Evolutionary conservation across 169 alveolate genomes (phyloP), one percentile per base, ranked within the genome.

Genomic region (Eimeria necatrix): DNA sequence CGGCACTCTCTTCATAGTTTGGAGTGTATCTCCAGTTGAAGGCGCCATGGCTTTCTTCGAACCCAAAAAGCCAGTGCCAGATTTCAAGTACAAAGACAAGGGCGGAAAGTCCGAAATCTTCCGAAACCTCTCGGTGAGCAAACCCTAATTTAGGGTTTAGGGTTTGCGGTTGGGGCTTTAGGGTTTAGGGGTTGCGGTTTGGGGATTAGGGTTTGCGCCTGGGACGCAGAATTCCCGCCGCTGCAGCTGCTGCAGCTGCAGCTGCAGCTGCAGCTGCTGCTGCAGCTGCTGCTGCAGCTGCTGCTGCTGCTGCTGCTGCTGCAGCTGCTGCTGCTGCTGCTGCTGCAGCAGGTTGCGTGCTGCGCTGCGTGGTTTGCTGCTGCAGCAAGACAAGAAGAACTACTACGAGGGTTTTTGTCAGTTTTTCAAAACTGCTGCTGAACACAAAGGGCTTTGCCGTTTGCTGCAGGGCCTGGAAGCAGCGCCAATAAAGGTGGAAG

Each of bases 341-440:
- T 73, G 52, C 60, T 32, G 48, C 56, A 14, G 68, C 20, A 32
- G 41, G 41, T 32, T 32, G 41, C 0, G 41, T 32, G 41, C 41
- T 32, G 41, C 20, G 68, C 68, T 56, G 68, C 68, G 12, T n/a
- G n/a, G n/a, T 10, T 56, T 56, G 68, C 68, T 56, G 68, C 68
- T 56, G 61, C 80, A 96, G 97, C 93, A 94, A 52, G 97, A 96
- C 76, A 96, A 96, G 78, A 85, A 64, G 51, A 89, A 94, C 14
- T 96, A 94, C 87, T 96, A 81, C 95, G 95, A 96, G 16, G 97
- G 96, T 7, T 59, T 93, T 81, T 96, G 97, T 46, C 97, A 94
- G 61, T 96, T 96, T 70, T 86, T 96, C 91, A 96, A 96, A 87
- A 91, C 94, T 46, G 96, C 96, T 68, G 91, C 24, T 24, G 97